A percentile compares a stretch with the other conserved stretches of the same genome.
These are phyloP conservation scores for Pythium sukuiense DNA, from an alignment of 352 stramenopile genomes.

Conservation along the genomic window DNA sequence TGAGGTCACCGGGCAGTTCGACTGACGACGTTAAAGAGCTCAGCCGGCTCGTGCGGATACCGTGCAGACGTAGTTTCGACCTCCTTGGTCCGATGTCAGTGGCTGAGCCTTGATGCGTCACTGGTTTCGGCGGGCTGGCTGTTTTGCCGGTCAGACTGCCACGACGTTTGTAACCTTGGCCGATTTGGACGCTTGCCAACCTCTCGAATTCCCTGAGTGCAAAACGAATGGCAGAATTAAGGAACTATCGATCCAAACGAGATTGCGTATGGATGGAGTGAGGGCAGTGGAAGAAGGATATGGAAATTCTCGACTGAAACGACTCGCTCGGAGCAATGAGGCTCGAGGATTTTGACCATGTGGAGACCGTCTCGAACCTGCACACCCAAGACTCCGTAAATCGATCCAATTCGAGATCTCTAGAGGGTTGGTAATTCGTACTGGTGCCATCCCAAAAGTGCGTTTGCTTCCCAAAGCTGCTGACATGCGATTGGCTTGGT, in stretches of 20 bases:
- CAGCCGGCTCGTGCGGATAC: constrained; percentile 27
- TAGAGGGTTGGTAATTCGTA: constrained; percentile 11
- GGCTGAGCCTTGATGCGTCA: not conserved
- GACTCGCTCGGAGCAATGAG: constrained; percentile 38
- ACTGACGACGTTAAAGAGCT: not conserved
- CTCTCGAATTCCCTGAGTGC: constrained; percentile 76
- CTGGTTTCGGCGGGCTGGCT: not conserved
- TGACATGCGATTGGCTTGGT: constrained; percentile 83
- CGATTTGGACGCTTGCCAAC: constrained; percentile 58
- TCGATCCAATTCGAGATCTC: not conserved
- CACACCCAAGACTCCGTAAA: not conserved
- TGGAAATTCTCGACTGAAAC: constrained; percentile 75
- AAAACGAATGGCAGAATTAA: constrained; percentile 38
- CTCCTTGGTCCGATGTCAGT: constrained; percentile 4
- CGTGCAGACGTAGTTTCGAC: constrained; percentile 28
- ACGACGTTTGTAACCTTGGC: constrained; percentile 35
- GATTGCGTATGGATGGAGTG: not conserved
- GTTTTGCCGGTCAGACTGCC: not conserved
- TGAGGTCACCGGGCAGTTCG: constrained; percentile 4
- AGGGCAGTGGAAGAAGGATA: constrained; percentile 43
- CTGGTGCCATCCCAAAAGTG: constrained; percentile 47
- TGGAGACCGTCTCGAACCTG: constrained; percentile 70
- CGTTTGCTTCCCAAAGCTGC: constrained; percentile 39
- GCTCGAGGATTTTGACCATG: constrained; percentile 61
- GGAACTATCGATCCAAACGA: constrained; percentile 15